These are phyloP conservation scores for Amaranthus tricolor DNA, from an alignment of 179 eudicot species.

Conservation along the genomic window DNA sequence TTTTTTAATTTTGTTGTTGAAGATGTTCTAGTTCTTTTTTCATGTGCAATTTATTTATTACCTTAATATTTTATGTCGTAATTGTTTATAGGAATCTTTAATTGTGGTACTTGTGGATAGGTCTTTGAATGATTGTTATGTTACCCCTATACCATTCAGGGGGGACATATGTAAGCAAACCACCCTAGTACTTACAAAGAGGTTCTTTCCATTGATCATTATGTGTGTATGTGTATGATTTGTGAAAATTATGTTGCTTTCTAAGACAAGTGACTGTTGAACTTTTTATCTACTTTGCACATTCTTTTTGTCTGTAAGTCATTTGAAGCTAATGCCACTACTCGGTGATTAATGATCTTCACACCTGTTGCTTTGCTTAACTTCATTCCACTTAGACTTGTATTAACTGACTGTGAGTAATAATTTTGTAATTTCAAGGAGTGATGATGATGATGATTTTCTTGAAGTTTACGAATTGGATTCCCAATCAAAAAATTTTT, in stretches of 20 bases:
- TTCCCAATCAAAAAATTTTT: slow-evolving; percentile 37
- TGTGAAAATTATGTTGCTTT: not conserved
- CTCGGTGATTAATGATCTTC: not conserved
- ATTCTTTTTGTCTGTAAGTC: not conserved
- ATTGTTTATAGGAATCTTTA: no score
- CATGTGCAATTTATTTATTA: no score
- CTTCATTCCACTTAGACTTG: slow-evolving; percentile 8
- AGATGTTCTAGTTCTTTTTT: no score
- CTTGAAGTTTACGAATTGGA: slow-evolving; percentile 47
- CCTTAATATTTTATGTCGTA: no score
- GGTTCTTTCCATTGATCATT: no score
- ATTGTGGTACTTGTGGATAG: no score
- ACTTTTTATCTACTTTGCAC: not conserved
- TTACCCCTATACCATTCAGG: no score
- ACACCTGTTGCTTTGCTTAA: not conserved
- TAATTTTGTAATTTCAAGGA: slow-evolving; percentile 41
- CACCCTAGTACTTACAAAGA: no score
- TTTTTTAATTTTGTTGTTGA: no score
- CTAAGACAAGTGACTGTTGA: not conserved
- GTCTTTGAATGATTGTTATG: no score
- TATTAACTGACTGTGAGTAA: slow-evolving; percentile 18
- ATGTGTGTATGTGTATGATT: no score
- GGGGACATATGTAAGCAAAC: no score
- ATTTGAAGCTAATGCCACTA: not conserved
- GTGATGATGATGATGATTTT: slow-evolving; percentile 58